Evolutionary conservation across 2,329 filamentous ascomycete genomes (phyloP).

Genomic region (Penicillium psychrosexuale): DNA sequence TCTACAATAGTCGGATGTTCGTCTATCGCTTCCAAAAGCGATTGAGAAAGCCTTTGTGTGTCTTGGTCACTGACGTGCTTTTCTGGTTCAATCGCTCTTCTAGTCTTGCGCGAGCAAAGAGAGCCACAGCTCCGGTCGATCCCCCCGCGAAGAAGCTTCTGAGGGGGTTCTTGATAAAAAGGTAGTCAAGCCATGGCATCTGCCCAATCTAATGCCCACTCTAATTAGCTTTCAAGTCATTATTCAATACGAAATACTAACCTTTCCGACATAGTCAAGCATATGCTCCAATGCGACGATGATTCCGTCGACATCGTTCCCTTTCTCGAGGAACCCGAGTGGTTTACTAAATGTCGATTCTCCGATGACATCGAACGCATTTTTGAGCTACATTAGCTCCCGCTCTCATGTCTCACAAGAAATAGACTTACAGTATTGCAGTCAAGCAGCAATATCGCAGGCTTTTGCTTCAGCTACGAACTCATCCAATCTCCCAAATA

Average conservation of each 20-base stretch:
- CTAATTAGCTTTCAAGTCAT: neutral
- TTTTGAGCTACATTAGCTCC: neutral
- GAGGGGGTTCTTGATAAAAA: conserved; percentile 36
- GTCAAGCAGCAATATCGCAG: conserved; percentile 32
- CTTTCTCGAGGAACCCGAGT: conserved; percentile 35
- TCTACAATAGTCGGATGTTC: conserved; percentile 24
- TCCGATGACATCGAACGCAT: conserved; percentile 39
- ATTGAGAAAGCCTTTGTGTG: conserved; percentile 27
- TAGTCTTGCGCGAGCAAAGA: conserved; percentile 21
- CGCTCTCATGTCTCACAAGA: neutral
- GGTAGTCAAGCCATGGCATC: conserved; percentile 37
- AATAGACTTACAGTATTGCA: conserved; percentile 28
- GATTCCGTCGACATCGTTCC: conserved; percentile 33
- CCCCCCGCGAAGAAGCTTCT: conserved; percentile 16
- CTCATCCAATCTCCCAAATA: conserved; percentile 26
- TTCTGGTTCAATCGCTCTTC: conserved; percentile 19
- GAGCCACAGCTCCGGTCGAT: conserved; percentile 21
- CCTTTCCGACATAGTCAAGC: conserved; percentile 27
- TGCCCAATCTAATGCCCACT: conserved; percentile 23
- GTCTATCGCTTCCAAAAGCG: conserved; percentile 30
- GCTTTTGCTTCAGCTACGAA: conserved; percentile 18
- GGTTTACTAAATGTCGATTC: conserved; percentile 36
- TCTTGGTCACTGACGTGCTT: neutral
- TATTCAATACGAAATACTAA: neutral
- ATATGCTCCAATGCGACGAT: conserved; percentile 28